Evolutionary conservation across 768 basidiomycete genomes (phyloP).

Genomic region (Boletellus ananiceps): DNA sequence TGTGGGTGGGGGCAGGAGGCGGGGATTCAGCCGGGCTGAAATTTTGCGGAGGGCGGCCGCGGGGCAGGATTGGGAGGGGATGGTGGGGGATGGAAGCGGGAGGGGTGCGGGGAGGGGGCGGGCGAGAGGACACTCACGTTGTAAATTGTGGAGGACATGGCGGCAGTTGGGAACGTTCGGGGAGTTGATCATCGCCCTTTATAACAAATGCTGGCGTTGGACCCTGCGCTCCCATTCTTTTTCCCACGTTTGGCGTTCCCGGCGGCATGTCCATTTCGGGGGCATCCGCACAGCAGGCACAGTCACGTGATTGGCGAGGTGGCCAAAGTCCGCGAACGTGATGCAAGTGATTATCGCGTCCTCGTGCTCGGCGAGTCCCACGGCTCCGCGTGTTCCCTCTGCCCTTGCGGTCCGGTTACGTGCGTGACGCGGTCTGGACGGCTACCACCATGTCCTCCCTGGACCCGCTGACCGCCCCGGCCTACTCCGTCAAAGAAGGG

Average conservation of each 20-base stretch:
- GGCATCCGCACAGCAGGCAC: conserved; percentile 23
- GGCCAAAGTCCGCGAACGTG: conserved; percentile 23
- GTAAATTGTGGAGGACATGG: conserved; percentile 38
- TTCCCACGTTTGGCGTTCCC: conserved; percentile 35
- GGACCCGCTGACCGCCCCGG: conserved; percentile 27
- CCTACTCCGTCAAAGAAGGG: conserved; percentile 41
- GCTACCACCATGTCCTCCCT: conserved; percentile 22
- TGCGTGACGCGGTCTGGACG: too few species aligned
- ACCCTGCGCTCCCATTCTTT: conserved; percentile 31
- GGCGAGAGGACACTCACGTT: conserved; percentile 27
- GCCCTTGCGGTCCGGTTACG: background rate
- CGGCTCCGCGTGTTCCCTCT: background rate
- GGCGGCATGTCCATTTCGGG: conserved; percentile 31
- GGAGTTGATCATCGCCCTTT: conserved; percentile 39
- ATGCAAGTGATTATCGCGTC: background rate
- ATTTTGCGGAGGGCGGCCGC: conserved; percentile 22
- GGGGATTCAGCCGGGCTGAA: conserved; percentile 8
- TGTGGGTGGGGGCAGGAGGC: background rate
- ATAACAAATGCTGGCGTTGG: conserved; percentile 33
- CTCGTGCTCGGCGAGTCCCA: too few species aligned
- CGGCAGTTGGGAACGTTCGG: conserved; percentile 34
- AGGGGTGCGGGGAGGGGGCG: background rate
- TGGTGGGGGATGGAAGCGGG: background rate
- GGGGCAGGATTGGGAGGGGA: background rate
- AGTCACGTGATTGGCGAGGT: conserved; percentile 25